phyloP scores from a whole-genome alignment of 768 basidiomycete species.

The Tulasnella sp. region DNA sequence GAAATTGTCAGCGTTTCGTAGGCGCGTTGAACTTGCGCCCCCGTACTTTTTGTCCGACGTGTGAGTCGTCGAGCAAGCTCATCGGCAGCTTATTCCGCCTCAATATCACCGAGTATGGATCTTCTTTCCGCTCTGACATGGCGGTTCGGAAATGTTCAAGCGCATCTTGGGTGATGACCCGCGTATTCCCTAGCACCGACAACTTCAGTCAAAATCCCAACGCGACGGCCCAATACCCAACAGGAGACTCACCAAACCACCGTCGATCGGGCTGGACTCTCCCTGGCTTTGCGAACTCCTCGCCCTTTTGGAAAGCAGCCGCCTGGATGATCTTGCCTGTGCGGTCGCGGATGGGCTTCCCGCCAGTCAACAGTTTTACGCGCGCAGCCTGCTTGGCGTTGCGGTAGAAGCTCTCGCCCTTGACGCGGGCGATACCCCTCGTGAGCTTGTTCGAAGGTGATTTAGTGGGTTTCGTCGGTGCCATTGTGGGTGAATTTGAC shows the following conservation, averaged over 20 bases:
- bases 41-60: constrained; percentile 51
- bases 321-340: constrained; percentile 89
- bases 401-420: constrained; percentile 97
- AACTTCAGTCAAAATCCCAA: background rate
- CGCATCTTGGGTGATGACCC: constrained; percentile 93
- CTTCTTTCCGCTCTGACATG: constrained; percentile 69
- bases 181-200: constrained; percentile 70
- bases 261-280: constrained; percentile 88
- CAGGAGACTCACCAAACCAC: constrained; percentile 75
- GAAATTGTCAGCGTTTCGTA: background rate
- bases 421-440: constrained; percentile 41
- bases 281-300: constrained; percentile 80
- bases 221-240: background rate
- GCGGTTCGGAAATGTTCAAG: constrained; percentile 94
- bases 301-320: constrained; percentile 90
- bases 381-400: constrained; percentile 79
- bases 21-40: background rate
- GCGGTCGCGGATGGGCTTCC: constrained; percentile 80
- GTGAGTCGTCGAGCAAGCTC: constrained; percentile 85
- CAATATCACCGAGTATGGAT: constrained; percentile 91
- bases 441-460: background rate
- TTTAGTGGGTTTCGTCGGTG: background rate
- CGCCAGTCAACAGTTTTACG: constrained; percentile 87
- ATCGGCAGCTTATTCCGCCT: constrained; percentile 94
- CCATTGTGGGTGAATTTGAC: too few species aligned